phyloP scores from a whole-genome alignment of 164 flowering plant genomes.

The Magnolia officinalis region DNA sequence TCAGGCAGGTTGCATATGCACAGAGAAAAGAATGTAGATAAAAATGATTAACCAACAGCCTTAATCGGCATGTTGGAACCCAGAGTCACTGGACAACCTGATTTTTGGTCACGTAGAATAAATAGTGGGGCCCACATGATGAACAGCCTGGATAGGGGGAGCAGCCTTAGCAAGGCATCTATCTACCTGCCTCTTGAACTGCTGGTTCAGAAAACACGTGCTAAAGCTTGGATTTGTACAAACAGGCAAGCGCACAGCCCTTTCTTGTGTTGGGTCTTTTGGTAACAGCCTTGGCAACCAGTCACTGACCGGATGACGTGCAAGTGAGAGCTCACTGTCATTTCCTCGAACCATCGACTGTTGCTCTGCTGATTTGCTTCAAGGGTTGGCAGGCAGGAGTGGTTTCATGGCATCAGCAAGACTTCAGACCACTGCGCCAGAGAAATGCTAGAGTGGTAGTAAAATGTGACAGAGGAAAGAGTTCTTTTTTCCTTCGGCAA shows the following conservation, averaged over 20 bases:
- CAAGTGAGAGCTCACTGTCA: background rate
- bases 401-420: too few relatives aligned
- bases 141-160: too few relatives aligned
- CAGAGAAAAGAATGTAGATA: background rate
- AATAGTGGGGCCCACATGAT: too few relatives aligned
- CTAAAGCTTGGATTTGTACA: background rate
- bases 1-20: background rate
- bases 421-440: too few relatives aligned
- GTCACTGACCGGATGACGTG: conserved; percentile 37
- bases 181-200: background rate
- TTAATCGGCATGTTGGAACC: background rate
- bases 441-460: too few relatives aligned
- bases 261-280: conserved; percentile 83
- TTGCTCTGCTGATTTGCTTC: background rate
- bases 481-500: too few relatives aligned
- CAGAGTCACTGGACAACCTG: background rate
- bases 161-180: background rate
- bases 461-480: too few relatives aligned
- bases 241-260: conserved; percentile 96
- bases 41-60: too few relatives aligned
- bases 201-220: background rate
- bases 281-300: conserved; percentile 85
- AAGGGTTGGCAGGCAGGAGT: background rate
- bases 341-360: background rate
- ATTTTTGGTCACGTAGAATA: too few relatives aligned